Percentiles rank a stretch among this genome's conserved stretches.
phyloP scores from a whole-genome alignment of 2,329 filamentous ascomycete species.

The Arthrocladium fulminans region DNA sequence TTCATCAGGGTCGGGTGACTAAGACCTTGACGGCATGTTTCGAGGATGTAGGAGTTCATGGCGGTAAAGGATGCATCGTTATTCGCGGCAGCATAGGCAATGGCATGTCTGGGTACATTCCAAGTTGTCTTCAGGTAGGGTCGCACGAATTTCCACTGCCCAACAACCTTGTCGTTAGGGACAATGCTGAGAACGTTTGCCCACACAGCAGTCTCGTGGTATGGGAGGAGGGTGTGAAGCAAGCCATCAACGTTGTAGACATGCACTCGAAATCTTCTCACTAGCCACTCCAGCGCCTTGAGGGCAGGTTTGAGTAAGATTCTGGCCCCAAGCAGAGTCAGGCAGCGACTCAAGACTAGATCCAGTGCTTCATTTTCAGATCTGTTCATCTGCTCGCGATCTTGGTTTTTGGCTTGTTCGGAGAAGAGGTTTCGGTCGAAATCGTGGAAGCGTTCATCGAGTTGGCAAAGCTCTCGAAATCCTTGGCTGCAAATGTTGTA shows the following conservation, averaged over 20 bases:
- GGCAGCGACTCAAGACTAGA: slow-evolving; percentile 66
- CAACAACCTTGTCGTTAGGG: slow-evolving; percentile 59
- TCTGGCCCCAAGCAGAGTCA: slow-evolving; percentile 67
- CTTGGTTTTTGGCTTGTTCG: slow-evolving; percentile 82
- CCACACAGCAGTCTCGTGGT: slow-evolving; percentile 80
- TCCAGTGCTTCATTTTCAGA: slow-evolving; percentile 77
- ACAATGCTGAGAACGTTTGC: slow-evolving; percentile 79
- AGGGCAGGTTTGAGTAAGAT: slow-evolving; percentile 78
- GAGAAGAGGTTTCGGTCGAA: slow-evolving; percentile 80
- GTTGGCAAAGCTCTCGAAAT: slow-evolving; percentile 79
- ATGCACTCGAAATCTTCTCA: slow-evolving; percentile 83
- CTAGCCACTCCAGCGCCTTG: slow-evolving; percentile 89
- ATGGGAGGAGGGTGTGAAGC: slow-evolving; percentile 81
- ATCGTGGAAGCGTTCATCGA: slow-evolving; percentile 68
- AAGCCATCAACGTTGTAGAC: slow-evolving; percentile 76
- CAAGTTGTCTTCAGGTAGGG: slow-evolving; percentile 75
- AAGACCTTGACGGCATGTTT: slow-evolving; percentile 60
- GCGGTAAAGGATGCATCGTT: slow-evolving; percentile 66
- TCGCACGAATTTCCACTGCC: slow-evolving; percentile 71
- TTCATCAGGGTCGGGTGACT: slow-evolving; percentile 70
- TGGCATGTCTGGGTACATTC: slow-evolving; percentile 65
- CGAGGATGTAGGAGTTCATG: slow-evolving; percentile 70
- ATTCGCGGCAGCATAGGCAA: slow-evolving; percentile 75
- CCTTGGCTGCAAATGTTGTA: slow-evolving; percentile 81
- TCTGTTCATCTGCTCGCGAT: slow-evolving; percentile 73